Conservation (phyloP, 495 filamentous ascomycete genomes). For the Trichodelitschia bisporula region DNA sequence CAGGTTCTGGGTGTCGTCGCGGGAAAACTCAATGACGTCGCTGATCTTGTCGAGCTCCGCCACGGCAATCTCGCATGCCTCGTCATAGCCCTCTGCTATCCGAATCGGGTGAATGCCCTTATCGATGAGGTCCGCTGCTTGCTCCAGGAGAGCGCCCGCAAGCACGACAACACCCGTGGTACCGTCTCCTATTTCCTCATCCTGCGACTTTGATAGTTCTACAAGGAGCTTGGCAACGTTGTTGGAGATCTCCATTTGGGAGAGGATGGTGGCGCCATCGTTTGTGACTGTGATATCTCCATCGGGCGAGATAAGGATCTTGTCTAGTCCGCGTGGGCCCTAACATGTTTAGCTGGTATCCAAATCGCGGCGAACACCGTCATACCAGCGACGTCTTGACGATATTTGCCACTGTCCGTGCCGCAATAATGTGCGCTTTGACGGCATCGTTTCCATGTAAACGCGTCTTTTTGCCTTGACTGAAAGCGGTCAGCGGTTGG, state of each 20-base stretch:
- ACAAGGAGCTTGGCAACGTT: slow-evolving; percentile 93
- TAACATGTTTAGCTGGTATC: slow-evolving; percentile 15
- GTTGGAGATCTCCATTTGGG: slow-evolving; percentile 98
- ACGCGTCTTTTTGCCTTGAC: slow-evolving; percentile 95
- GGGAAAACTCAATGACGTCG: slow-evolving; percentile 67
- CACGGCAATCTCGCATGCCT: slow-evolving; percentile 89
- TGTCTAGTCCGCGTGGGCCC: slow-evolving; percentile 91
- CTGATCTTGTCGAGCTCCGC: slow-evolving; percentile 80
- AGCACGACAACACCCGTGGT: slow-evolving; percentile 96
- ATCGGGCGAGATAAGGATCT: slow-evolving; percentile 96
- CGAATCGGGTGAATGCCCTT: slow-evolving; percentile 98
- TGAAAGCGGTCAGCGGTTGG: slow-evolving; percentile 13
- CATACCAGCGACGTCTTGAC: slow-evolving; percentile 70
- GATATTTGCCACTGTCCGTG: slow-evolving; percentile 84
- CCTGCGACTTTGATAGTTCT: slow-evolving; percentile 95
- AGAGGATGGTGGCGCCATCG: slow-evolving; percentile 90
- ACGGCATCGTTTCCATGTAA: slow-evolving; percentile 90
- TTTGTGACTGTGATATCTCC: slow-evolving; percentile 99
- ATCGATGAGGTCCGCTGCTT: slow-evolving; percentile 95
- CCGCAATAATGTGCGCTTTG: slow-evolving; percentile 92
- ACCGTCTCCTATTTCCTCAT: slow-evolving; percentile 96
- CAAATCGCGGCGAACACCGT: neutral
- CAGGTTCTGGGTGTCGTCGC: slow-evolving; percentile 53
- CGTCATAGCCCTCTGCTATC: slow-evolving; percentile 94
- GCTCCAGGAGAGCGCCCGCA: slow-evolving; percentile 82